phyloP scores from a whole-genome alignment of 2,329 filamentous ascomycete species.

The Pseudogymnoascus sp. region DNA sequence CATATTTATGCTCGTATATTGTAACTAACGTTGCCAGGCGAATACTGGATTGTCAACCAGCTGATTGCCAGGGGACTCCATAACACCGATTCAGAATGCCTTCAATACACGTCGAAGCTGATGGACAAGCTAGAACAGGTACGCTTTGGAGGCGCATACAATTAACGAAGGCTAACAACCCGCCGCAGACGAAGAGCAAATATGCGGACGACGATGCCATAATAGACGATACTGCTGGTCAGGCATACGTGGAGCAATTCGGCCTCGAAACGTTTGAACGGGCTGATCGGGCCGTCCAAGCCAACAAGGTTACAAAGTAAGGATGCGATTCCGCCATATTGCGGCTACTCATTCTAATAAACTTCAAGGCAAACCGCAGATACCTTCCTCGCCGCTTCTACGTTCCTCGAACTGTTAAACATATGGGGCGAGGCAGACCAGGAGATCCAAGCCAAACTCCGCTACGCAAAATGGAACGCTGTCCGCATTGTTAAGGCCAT shows the following conservation, averaged over 20 bases:
- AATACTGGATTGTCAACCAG: slow-evolving; percentile 89
- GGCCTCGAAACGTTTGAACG: slow-evolving; percentile 79
- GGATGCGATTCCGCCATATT: slow-evolving; percentile 31
- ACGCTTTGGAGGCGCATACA: slow-evolving; percentile 15
- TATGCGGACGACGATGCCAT: slow-evolving; percentile 76
- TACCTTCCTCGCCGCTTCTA: slow-evolving; percentile 86
- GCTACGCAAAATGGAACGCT: slow-evolving; percentile 94
- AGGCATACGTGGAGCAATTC: slow-evolving; percentile 92
- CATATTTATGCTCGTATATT: neutral
- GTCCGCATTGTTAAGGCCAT: slow-evolving; percentile 83
- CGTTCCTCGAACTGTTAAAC: slow-evolving; percentile 80
- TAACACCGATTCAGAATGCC: slow-evolving; percentile 66
- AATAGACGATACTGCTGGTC: slow-evolving; percentile 74
- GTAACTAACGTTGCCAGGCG: slow-evolving; percentile 44
- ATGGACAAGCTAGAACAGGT: slow-evolving; percentile 89
- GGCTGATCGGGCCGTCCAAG: slow-evolving; percentile 72
- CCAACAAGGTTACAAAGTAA: slow-evolving; percentile 79
- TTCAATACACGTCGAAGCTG: slow-evolving; percentile 70
- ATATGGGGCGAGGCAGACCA: slow-evolving; percentile 73
- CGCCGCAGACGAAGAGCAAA: slow-evolving; percentile 56
- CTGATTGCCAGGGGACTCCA: slow-evolving; percentile 79
- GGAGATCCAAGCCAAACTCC: slow-evolving; percentile 79
- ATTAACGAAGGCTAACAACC: neutral
- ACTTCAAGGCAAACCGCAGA: slow-evolving; percentile 72
- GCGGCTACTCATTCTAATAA: slow-evolving; percentile 5